A percentile compares a stretch with the other conserved stretches of the same genome.
These are phyloP conservation scores for Fusarium incarnatum DNA, from an alignment of 2,329 filamentous ascomycete species.

Conservation along the genomic window DNA sequence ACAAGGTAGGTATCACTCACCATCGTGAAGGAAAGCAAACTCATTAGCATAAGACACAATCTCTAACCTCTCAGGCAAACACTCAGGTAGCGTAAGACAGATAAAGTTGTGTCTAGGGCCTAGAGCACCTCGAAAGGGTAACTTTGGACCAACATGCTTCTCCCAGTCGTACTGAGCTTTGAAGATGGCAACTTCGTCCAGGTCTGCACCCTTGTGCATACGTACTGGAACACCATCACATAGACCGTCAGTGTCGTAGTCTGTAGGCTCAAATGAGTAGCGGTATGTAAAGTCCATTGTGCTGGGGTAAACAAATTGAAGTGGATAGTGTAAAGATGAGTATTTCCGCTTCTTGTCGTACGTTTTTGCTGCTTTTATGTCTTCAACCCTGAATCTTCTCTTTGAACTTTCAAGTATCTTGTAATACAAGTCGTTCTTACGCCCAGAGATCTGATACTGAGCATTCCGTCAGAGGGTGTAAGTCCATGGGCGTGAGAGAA, in stretches of 20 bases:
- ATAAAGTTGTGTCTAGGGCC: background rate
- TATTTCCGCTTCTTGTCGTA: background rate
- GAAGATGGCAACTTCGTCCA: slow-evolving; percentile 4
- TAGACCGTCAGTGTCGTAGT: slow-evolving; percentile 3
- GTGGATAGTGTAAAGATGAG: background rate
- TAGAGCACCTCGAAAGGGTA: background rate
- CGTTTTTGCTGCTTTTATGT: background rate
- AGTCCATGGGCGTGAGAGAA: background rate
- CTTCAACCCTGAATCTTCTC: background rate
- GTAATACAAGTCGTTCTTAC: no score
- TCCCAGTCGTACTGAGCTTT: slow-evolving; percentile 4
- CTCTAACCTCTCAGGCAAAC: background rate
- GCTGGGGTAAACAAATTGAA: background rate
- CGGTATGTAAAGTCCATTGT: slow-evolving; percentile 9
- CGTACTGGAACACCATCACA: slow-evolving; percentile 7
- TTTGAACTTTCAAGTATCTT: rapidly evolving
- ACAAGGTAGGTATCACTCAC: no score
- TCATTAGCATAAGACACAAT: background rate
- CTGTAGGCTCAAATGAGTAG: slow-evolving; percentile 2
- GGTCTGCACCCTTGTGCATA: slow-evolving; percentile 1
- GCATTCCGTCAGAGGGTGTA: background rate
- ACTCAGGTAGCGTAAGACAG: background rate
- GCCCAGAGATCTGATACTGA: background rate
- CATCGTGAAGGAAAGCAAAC: background rate
- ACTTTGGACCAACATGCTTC: slow-evolving; percentile 3